phyloP scores from a whole-genome alignment of 768 basidiomycete species.

The Antrodiella citrinella region DNA sequence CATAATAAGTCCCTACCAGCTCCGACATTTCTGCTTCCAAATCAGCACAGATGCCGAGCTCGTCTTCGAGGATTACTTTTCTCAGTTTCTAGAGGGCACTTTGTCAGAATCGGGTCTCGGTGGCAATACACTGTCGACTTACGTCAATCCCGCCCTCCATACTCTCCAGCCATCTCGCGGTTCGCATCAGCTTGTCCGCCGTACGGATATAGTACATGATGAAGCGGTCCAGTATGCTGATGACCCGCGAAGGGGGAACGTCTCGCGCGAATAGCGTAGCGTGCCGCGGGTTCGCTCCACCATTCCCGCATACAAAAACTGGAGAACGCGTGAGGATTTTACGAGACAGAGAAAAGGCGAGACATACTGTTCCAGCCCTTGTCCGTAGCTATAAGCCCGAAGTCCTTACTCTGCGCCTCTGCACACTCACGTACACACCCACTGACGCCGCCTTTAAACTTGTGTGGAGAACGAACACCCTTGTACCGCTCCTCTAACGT shows the following conservation, averaged over 20 bases:
- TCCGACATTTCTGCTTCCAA: constrained; percentile 59
- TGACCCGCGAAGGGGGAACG: constrained; percentile 56
- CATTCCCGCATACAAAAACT: constrained; percentile 66
- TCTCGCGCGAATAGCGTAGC: constrained; percentile 60
- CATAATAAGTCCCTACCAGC: constrained; percentile 57
- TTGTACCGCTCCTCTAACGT: constrained; percentile 66
- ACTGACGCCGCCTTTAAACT: constrained; percentile 69
- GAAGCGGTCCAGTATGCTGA: constrained; percentile 58
- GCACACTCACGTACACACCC: constrained; percentile 74
- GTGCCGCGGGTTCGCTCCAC: constrained; percentile 46
- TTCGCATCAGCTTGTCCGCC: constrained; percentile 63
- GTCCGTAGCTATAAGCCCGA: constrained; percentile 68
- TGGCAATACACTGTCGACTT: not conserved
- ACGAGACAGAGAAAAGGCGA: constrained; percentile 1
- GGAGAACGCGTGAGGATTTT: not conserved
- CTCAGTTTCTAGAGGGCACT: constrained; percentile 38
- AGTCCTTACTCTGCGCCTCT: constrained; percentile 69
- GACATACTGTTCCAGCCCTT: constrained; percentile 67
- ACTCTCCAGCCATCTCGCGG: constrained; percentile 65
- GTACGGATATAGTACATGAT: constrained; percentile 64
- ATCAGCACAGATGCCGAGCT: constrained; percentile 63
- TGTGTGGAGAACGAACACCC: constrained; percentile 63
- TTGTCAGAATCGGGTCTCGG: not conserved
- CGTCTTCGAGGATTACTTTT: constrained; percentile 59
- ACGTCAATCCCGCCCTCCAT: constrained; percentile 64